phyloP scores from a whole-genome alignment of 257 asterid genomes.

The Fraxinus cuspidata region DNA sequence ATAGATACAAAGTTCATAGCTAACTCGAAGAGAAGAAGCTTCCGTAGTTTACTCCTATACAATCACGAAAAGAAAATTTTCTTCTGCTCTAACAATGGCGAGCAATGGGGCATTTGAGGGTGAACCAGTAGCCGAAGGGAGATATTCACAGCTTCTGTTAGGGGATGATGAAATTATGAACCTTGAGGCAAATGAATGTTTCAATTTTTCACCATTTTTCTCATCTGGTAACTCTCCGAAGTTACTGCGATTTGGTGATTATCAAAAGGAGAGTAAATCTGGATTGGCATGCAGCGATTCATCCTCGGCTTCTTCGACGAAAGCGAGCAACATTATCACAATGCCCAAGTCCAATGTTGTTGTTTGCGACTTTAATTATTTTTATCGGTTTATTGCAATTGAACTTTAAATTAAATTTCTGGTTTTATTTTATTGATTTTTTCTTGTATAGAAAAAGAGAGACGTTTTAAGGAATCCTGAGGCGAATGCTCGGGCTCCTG shows the following conservation, averaged over 20 bases:
- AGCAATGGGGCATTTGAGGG: conserved; percentile 43
- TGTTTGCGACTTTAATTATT: neutral
- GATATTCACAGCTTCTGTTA: conserved; percentile 69
- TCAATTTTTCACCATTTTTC: conserved; percentile 33
- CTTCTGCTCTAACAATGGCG: conserved; percentile 35
- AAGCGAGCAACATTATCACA: conserved; percentile 20
- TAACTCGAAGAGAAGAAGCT: conserved; percentile 18
- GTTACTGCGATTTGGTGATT: conserved; percentile 73
- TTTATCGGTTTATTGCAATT: neutral
- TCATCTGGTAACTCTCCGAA: conserved; percentile 36
- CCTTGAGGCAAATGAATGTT: conserved; percentile 32
- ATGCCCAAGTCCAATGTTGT: conserved; percentile 34
- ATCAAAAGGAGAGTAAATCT: conserved; percentile 38
- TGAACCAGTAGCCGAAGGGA: conserved; percentile 49
- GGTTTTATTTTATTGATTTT: neutral
- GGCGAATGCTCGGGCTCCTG: conserved; percentile 32
- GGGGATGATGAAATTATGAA: conserved; percentile 37
- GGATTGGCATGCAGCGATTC: conserved; percentile 55
- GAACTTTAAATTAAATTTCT: neutral
- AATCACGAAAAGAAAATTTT: neutral
- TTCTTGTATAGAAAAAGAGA: conserved; percentile 47
- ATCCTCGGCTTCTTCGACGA: conserved; percentile 35
- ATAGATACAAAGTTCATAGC: conserved; percentile 19
- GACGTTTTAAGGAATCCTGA: conserved; percentile 42
- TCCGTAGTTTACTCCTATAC: conserved; percentile 46